Evolutionary conservation across 768 basidiomycete genomes (phyloP).

Genomic region (Lactarius evosmus): DNA sequence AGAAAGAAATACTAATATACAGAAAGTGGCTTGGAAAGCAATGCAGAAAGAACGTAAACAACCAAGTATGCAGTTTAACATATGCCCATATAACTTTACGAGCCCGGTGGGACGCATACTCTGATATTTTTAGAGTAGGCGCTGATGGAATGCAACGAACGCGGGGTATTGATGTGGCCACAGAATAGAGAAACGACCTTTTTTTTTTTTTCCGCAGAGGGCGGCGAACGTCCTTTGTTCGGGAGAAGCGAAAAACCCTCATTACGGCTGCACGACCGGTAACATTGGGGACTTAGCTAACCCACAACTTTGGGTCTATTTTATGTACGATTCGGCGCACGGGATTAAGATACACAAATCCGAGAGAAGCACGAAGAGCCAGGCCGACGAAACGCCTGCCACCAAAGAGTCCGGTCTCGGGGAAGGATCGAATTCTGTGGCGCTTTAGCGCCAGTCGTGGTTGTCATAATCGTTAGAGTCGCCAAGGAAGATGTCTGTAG

Average conservation of each 20-base stretch:
- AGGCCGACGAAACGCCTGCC: background rate
- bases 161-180: background rate
- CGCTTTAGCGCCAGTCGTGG: constrained; percentile 7
- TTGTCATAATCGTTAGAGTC: constrained; percentile 1
- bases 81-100: too few relatives aligned
- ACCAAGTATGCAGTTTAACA: too few relatives aligned
- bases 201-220: background rate
- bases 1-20: background rate
- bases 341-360: background rate
- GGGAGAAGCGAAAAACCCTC: background rate
- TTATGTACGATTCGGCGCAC: background rate
- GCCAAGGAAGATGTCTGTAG: constrained; percentile 5
- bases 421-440: background rate
- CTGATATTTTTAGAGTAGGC: background rate
- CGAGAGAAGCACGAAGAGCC: background rate
- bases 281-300: background rate
- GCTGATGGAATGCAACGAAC: background rate
- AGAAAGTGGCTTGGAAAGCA: background rate
- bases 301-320: background rate
- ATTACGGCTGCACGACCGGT: background rate
- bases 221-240: background rate
- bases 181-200: background rate
- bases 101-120: too few relatives aligned
- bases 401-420: background rate
- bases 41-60: too few relatives aligned